phyloP scores from a whole-genome alignment of 805 yeast genomes.

The Millerozyma miso region DNA sequence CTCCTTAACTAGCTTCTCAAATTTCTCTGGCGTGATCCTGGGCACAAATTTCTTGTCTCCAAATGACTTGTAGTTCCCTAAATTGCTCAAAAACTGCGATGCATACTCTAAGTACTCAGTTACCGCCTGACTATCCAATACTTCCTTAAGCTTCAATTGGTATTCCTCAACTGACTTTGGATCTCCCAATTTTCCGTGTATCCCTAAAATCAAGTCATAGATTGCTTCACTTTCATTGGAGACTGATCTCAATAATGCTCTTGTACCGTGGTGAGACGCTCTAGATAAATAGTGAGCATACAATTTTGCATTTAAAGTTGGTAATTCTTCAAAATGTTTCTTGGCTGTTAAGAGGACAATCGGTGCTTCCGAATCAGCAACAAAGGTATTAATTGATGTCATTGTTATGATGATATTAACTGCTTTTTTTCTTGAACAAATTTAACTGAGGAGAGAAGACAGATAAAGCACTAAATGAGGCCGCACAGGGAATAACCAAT shows the following conservation, averaged over 20 bases:
- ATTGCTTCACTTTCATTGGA: constrained; percentile 77
- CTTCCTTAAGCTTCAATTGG: constrained; percentile 30
- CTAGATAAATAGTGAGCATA: constrained; percentile 82
- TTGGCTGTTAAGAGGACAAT: constrained; percentile 54
- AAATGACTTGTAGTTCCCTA: constrained; percentile 80
- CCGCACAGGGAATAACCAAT: background rate
- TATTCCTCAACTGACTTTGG: constrained; percentile 36
- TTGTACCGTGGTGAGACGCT: constrained; percentile 81
- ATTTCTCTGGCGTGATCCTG: constrained; percentile 42
- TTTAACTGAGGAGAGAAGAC: background rate
- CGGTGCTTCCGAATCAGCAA: constrained; percentile 42
- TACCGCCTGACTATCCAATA: constrained; percentile 31
- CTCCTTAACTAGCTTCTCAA: constrained; percentile 45
- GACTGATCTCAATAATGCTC: constrained; percentile 76
- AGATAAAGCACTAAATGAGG: background rate
- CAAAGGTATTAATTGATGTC: constrained; percentile 14
- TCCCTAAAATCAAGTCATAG: constrained; percentile 60
- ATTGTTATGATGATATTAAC: background rate
- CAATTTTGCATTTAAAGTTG: constrained; percentile 49
- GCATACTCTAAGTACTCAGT: constrained; percentile 62
- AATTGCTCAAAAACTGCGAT: constrained; percentile 68
- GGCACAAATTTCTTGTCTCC: constrained; percentile 90
- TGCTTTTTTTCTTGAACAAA: background rate
- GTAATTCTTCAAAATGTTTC: constrained; percentile 61
- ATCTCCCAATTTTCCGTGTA: constrained; percentile 50